Conservation (phyloP, 257 asterid genomes). For the Scutellaria galericulata region DNA sequence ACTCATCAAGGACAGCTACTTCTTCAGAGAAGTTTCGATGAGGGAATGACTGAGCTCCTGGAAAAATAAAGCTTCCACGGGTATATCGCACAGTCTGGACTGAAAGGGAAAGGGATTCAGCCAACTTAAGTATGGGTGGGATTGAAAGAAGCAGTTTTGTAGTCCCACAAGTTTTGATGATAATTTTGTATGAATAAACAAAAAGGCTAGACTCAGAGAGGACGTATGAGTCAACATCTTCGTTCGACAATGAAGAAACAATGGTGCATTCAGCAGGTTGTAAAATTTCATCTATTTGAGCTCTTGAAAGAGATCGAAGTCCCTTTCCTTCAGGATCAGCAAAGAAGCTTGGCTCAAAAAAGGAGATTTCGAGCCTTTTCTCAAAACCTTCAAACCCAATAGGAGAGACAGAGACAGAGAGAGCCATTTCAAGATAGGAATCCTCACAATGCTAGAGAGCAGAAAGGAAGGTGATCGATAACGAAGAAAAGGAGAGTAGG, state of each 20-base stretch:
- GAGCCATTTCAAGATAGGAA: conserved; percentile 53
- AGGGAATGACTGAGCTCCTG: conserved; percentile 79
- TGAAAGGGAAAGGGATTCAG: conserved; percentile 52
- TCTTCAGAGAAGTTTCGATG: conserved; percentile 83
- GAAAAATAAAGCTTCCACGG: conserved; percentile 86
- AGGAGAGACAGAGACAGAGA: conserved; percentile 66
- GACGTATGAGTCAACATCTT: conserved; percentile 70
- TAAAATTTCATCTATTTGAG: conserved; percentile 73
- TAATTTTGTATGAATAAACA: conserved; percentile 67
- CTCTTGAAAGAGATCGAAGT: conserved; percentile 62
- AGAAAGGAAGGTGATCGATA: conserved; percentile 43
- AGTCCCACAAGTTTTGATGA: conserved; percentile 87
- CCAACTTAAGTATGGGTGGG: conserved; percentile 74
- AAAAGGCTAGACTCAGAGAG: conserved; percentile 92
- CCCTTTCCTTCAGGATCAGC: conserved; percentile 86
- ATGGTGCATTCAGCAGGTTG: conserved; percentile 89
- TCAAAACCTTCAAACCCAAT: conserved; percentile 91
- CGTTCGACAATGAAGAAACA: conserved; percentile 70
- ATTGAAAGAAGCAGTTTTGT: conserved; percentile 73
- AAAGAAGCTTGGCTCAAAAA: conserved; percentile 69
- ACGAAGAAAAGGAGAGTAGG: conserved; percentile 71
- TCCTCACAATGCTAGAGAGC: conserved; percentile 26
- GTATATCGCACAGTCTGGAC: conserved; percentile 67
- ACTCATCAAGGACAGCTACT: conserved; percentile 66
- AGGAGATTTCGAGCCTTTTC: conserved; percentile 81